A percentile compares a stretch with the other conserved stretches of the same genome.
These are phyloP conservation scores for Metarhizium guizhouense DNA, from an alignment of 2,329 filamentous ascomycete genomes.

Conservation along the genomic window DNA sequence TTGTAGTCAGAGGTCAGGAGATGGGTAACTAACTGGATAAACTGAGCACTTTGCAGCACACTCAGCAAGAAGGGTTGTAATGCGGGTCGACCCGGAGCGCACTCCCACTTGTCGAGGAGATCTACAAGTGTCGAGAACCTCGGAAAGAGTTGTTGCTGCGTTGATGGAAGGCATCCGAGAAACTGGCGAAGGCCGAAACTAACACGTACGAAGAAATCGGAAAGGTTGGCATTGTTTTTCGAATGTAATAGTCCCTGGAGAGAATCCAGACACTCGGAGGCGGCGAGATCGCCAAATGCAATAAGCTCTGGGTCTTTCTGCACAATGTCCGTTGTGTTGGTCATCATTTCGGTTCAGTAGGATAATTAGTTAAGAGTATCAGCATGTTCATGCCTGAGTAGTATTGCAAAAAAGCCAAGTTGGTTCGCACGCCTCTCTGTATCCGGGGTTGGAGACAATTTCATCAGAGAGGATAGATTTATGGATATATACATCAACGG, in stretches of 20 bases:
- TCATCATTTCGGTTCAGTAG: neutral
- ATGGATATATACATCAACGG: too few relatives aligned
- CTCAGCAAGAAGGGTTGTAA: slow-evolving; percentile 15
- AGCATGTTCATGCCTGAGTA: too few relatives aligned
- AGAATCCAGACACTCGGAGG: neutral
- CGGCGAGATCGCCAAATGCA: neutral
- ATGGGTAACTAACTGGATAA: slow-evolving; percentile 13
- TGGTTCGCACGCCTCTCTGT: too few relatives aligned
- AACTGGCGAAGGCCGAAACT: neutral
- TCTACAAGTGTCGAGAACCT: neutral
- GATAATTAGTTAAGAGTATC: too few relatives aligned
- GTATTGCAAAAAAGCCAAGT: too few relatives aligned
- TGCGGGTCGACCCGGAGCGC: slow-evolving; percentile 6
- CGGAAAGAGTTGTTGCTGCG: neutral
- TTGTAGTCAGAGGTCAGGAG: neutral
- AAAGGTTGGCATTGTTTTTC: neutral
- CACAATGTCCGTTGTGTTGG: neutral
- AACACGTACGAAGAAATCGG: neutral
- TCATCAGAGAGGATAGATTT: too few relatives aligned
- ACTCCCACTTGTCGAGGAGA: neutral
- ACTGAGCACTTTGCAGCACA: slow-evolving; percentile 15
- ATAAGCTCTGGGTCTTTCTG: neutral
- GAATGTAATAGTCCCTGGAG: neutral
- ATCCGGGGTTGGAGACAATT: too few relatives aligned
- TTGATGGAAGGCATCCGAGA: neutral